Conservation (phyloP, 1,284 basidiomycete genomes). For the Fomitopsis pinicola region DNA sequence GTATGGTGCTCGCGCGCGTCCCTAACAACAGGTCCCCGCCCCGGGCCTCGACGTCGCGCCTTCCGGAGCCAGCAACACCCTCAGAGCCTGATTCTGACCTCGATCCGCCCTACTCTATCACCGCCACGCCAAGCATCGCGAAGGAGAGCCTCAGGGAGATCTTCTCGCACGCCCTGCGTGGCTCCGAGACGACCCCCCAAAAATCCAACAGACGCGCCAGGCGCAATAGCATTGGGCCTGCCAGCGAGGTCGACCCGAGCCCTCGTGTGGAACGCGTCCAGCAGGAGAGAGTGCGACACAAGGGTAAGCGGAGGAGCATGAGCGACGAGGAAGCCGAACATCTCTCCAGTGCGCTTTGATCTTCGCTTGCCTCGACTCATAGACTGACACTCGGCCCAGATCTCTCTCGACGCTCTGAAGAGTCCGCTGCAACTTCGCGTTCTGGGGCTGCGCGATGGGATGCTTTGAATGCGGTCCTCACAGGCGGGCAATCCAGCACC, state of each 20-base stretch:
- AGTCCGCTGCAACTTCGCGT: conserved; percentile 17
- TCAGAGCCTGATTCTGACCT: conserved; percentile 63
- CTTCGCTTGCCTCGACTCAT: too few relatives aligned
- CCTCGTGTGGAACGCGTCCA: conserved; percentile 39
- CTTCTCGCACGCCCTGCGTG: conserved; percentile 58
- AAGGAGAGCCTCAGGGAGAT: conserved; percentile 57
- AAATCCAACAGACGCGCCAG: conserved; percentile 33
- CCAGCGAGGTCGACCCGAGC: conserved; percentile 55
- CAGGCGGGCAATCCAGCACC: conserved; percentile 12
- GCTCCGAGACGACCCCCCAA: conserved; percentile 57
- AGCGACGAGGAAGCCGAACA: conserved; percentile 68
- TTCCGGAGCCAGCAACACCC: conserved; percentile 29
- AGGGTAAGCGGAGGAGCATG: conserved; percentile 51
- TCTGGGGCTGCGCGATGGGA: conserved; percentile 23
- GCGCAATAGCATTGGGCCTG: conserved; percentile 52
- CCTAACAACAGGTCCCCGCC: conserved; percentile 26
- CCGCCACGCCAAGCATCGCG: conserved; percentile 43
- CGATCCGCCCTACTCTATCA: conserved; percentile 40
- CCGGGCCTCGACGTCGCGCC: conserved; percentile 28
- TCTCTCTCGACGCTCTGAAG: conserved; percentile 15
- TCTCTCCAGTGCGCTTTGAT: conserved; percentile 39
- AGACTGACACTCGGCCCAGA: not conserved
- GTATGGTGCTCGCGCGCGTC: conserved; percentile 48
- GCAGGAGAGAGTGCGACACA: conserved; percentile 40
- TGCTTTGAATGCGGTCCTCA: conserved; percentile 25